Conservation (phyloP, 2,329 filamentous ascomycete species). For the Aspergillus thermomutatus region DNA sequence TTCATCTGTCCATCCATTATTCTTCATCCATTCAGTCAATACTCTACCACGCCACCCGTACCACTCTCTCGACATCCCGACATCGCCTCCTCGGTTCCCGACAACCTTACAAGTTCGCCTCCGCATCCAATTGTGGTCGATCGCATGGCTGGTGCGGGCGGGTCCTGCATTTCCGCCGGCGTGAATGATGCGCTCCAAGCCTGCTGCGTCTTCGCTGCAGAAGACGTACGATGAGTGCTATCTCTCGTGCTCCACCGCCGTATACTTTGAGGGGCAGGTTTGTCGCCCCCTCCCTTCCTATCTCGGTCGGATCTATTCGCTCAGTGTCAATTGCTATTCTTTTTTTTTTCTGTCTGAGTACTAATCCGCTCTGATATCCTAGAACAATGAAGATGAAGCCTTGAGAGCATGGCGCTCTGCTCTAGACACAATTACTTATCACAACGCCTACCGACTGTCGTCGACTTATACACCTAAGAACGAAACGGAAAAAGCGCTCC, state of each 20-base stretch:
- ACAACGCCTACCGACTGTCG: constrained; percentile 72
- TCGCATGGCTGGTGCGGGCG: constrained; percentile 24
- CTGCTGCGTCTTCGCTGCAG: constrained; percentile 69
- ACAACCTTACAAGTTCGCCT: not conserved
- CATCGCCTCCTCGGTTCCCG: not conserved
- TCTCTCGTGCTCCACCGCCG: constrained; percentile 87
- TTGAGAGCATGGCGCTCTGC: constrained; percentile 86
- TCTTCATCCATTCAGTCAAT: not conserved
- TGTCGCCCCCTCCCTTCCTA: constrained; percentile 10
- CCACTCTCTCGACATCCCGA: not conserved
- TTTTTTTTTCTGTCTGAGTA: not conserved
- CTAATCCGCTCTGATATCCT: not conserved
- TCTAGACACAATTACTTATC: constrained; percentile 82
- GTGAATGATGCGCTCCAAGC: constrained; percentile 54
- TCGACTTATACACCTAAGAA: constrained; percentile 67
- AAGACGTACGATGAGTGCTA: constrained; percentile 98
- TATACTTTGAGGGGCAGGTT: constrained; percentile 94
- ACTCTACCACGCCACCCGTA: not conserved
- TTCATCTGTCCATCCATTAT: not conserved
- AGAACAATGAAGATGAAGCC: constrained; percentile 91
- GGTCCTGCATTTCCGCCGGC: constrained; percentile 18
- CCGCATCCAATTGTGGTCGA: constrained; percentile 1
- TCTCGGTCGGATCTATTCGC: not conserved
- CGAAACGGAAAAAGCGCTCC: constrained; percentile 78
- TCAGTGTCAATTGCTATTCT: not conserved